Evolutionary conservation across 225 moss, liverwort and hornwort genomes (phyloP).

Genomic region (Rhytidiadelphus loreus): DNA sequence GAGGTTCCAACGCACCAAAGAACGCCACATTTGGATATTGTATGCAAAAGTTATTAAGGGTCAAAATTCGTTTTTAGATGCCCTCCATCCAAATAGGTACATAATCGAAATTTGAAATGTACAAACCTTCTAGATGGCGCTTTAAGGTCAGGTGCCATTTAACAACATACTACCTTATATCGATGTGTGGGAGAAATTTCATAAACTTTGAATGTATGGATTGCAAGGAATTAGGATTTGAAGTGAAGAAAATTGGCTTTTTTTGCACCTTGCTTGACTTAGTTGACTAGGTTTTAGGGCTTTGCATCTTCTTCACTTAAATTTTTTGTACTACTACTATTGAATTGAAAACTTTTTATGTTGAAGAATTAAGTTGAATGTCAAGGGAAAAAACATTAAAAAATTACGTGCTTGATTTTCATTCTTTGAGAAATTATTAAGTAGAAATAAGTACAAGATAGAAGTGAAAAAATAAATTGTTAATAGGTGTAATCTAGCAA

Average conservation of each 20-base stretch:
- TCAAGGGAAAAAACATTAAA: no score
- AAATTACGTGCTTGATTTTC: not conserved
- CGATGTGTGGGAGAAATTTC: not conserved
- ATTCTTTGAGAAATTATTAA: not conserved
- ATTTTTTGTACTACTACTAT: not conserved
- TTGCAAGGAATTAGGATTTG: not conserved
- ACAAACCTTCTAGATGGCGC: no score
- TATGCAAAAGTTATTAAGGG: no score
- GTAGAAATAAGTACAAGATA: accelerated
- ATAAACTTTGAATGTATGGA: accelerated
- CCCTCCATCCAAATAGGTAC: no score
- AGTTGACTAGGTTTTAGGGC: not conserved
- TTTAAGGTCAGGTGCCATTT: no score
- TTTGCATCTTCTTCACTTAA: no score
- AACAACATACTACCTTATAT: no score
- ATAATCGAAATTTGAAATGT: no score
- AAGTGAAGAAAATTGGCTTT: not conserved
- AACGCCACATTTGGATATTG: no score
- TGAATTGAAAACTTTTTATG: accelerated
- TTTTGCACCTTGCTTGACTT: no score
- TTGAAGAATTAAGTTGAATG: not conserved
- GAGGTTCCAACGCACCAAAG: no score
- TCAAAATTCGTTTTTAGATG: no score
- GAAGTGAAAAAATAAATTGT: not conserved
- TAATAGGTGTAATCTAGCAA: accelerated